phyloP scores from a whole-genome alignment of 768 basidiomycete species.

The Russula lepida region DNA sequence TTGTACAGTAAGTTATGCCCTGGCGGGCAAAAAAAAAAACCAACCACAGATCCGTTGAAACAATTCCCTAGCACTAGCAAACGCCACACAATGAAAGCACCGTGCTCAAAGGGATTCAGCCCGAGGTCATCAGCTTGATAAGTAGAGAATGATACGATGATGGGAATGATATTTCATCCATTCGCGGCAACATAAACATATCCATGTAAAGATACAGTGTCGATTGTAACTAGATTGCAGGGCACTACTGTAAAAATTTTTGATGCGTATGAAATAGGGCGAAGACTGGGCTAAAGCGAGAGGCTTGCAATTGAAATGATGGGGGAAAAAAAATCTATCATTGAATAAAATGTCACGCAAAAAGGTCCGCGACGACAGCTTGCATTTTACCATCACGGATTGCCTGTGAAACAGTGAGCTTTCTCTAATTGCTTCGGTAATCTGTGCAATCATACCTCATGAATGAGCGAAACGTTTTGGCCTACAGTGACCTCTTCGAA shows the following conservation, averaged over 20 bases:
- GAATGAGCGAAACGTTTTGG: constrained; percentile 62
- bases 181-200: background rate
- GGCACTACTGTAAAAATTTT: background rate
- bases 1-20: background rate
- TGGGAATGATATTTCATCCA: background rate
- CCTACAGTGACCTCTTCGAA: constrained; percentile 63
- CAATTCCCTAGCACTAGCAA: background rate
- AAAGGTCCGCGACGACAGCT: constrained; percentile 45
- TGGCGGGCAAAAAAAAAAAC: background rate
- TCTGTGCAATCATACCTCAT: constrained; percentile 42
- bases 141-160: background rate
- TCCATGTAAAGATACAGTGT: background rate
- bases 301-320: background rate
- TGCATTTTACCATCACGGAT: constrained; percentile 66
- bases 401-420: constrained; percentile 27
- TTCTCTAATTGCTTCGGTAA: background rate
- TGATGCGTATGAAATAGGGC: background rate
- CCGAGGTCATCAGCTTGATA: background rate
- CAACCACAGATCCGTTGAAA: background rate
- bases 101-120: background rate
- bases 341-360: constrained; percentile 24
- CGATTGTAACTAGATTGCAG: background rate
- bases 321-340: background rate
- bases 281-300: background rate
- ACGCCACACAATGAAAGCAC: background rate